Evolutionary conservation across 2,329 filamentous ascomycete species (phyloP).

Genomic region (Talaromyces marneffei): DNA sequence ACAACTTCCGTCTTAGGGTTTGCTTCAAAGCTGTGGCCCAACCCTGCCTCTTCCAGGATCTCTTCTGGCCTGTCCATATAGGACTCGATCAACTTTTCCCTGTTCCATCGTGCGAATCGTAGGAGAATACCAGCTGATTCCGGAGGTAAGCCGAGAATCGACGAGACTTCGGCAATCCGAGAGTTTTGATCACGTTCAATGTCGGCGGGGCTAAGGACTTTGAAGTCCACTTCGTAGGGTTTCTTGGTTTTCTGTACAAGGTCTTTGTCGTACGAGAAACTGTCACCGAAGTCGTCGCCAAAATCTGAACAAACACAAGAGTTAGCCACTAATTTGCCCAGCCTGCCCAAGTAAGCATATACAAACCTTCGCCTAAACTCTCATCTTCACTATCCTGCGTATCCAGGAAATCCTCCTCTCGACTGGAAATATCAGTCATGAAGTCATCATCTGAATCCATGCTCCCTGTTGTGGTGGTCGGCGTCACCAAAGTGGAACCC

Average conservation of each 20-base stretch:
- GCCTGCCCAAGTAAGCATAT: neutral
- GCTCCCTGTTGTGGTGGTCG: slow-evolving; percentile 43
- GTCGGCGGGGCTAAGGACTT: slow-evolving; percentile 70
- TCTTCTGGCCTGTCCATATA: slow-evolving; percentile 87
- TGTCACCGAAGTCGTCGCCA: slow-evolving; percentile 53
- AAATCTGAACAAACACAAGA: slow-evolving; percentile 43
- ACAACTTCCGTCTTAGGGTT: slow-evolving; percentile 65
- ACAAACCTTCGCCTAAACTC: slow-evolving; percentile 38
- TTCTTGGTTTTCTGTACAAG: slow-evolving; percentile 65
- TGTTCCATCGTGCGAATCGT: slow-evolving; percentile 89
- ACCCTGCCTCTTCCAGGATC: slow-evolving; percentile 75
- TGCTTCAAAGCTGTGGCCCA: slow-evolving; percentile 59
- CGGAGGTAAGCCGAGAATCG: slow-evolving; percentile 80
- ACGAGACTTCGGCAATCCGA: slow-evolving; percentile 83
- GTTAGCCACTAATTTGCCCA: neutral
- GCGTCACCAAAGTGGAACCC: slow-evolving; percentile 36
- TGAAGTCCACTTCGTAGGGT: slow-evolving; percentile 78
- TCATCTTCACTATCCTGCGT: slow-evolving; percentile 68
- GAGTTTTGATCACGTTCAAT: slow-evolving; percentile 80
- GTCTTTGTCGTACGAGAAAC: slow-evolving; percentile 64
- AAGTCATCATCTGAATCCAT: slow-evolving; percentile 98
- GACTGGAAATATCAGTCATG: slow-evolving; percentile 73
- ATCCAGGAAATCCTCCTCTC: slow-evolving; percentile 60
- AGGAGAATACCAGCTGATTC: slow-evolving; percentile 88
- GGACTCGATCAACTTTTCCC: slow-evolving; percentile 86